phyloP scores from a whole-genome alignment of 805 yeast species.

The Nakazawaea ernobii region DNA sequence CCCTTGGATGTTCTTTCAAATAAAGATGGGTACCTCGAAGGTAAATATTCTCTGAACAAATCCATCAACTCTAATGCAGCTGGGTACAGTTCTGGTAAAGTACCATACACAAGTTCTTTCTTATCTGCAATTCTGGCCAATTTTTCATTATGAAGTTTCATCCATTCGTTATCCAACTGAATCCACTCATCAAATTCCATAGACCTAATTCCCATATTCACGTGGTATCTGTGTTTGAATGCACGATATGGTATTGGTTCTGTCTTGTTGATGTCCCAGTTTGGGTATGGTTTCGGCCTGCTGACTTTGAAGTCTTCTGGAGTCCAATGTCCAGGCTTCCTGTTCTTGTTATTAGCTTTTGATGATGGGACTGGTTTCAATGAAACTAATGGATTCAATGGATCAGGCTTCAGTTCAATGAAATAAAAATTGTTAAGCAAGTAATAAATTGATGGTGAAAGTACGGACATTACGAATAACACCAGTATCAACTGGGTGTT shows the following conservation, averaged over 20 bases:
- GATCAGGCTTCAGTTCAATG: constrained; percentile 2
- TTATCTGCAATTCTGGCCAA: constrained; percentile 39
- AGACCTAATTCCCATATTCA: constrained; percentile 65
- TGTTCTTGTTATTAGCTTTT: constrained; percentile 35
- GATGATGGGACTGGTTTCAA: constrained; percentile 26
- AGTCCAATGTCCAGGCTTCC: constrained; percentile 46
- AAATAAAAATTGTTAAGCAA: not conserved
- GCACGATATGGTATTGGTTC: constrained; percentile 61
- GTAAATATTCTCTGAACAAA: constrained; percentile 48
- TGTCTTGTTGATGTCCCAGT: constrained; percentile 46
- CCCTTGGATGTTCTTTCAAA: constrained; percentile 42
- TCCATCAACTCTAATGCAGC: constrained; percentile 53
- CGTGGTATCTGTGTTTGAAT: constrained; percentile 55
- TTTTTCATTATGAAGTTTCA: constrained; percentile 47
- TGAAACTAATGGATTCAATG: constrained; percentile 7
- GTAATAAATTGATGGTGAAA: constrained; percentile 1
- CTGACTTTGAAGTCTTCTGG: constrained; percentile 50
- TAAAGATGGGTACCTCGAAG: constrained; percentile 51
- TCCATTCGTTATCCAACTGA: constrained; percentile 64
- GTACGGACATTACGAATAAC: not conserved
- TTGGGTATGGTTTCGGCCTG: constrained; percentile 36
- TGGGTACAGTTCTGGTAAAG: constrained; percentile 41
- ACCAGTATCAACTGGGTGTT: not conserved
- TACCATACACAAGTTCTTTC: constrained; percentile 44
- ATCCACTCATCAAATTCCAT: constrained; percentile 63